These are phyloP conservation scores for Rhododendron mucronatum DNA, from an alignment of 148 eudicot genomes.

Conservation along the genomic window DNA sequence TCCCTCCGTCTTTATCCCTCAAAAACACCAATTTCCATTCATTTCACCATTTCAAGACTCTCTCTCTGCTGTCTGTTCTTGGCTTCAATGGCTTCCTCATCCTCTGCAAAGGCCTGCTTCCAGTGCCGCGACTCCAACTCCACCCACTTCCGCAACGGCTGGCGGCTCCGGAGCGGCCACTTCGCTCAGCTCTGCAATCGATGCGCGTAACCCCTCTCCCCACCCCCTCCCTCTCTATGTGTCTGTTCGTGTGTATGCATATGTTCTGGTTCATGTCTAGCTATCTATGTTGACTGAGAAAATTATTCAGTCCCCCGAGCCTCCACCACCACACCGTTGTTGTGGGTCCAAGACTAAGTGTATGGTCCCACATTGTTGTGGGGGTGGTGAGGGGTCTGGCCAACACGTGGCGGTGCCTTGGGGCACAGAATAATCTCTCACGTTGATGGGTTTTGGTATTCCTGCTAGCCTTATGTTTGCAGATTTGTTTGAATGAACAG, in stretches of 20 bases:
- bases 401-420: neutral
- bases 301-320: too few relatives aligned
- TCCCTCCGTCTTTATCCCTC: neutral
- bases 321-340: too few relatives aligned
- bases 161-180: slow-evolving; percentile 32
- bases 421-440: neutral
- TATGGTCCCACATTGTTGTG: neutral
- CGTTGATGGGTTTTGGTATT: neutral
- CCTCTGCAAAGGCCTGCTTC: slow-evolving; percentile 22
- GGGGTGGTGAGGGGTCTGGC: neutral
- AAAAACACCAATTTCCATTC: neutral
- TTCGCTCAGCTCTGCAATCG: slow-evolving; percentile 33
- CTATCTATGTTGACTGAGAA: neutral
- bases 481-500: neutral
- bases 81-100: slow-evolving; percentile 27
- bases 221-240: neutral
- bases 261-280: neutral
- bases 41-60: neutral
- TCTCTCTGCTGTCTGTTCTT: neutral
- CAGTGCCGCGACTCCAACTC: slow-evolving; percentile 31
- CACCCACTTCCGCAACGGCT: slow-evolving; percentile 25
- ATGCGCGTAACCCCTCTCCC: slow-evolving; percentile 23
- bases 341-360: neutral
- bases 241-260: neutral
- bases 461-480: neutral